These are phyloP conservation scores for Ricinus communis DNA, from an alignment of 345 rosid species.

Conservation along the genomic window DNA sequence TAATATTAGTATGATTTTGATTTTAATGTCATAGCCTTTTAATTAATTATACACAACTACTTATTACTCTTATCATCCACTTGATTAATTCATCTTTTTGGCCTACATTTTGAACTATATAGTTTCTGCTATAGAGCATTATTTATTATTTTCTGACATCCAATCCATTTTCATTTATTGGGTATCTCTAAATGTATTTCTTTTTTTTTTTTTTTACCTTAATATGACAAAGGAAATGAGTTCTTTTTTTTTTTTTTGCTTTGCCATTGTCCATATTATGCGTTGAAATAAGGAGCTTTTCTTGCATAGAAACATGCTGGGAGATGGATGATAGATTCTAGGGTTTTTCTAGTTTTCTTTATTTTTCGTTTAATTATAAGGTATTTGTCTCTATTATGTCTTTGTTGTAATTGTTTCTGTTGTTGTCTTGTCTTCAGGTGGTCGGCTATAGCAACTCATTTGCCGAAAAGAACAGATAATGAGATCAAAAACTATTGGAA, in stretches of 20 bases:
- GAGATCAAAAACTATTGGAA: slow-evolving; percentile 37
- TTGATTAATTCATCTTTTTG: neutral
- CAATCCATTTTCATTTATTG: slow-evolving; percentile 8
- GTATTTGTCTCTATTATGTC: slow-evolving; percentile 8
- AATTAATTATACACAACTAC: slow-evolving; percentile 15
- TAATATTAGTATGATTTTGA: too few relatives aligned
- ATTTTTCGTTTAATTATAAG: slow-evolving; percentile 20
- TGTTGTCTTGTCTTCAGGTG: slow-evolving; percentile 30
- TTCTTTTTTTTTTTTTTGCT: neutral
- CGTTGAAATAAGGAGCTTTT: neutral
- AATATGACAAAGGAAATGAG: neutral
- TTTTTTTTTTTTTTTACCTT: neutral
- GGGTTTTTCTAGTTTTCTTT: slow-evolving; percentile 14
- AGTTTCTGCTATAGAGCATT: neutral
- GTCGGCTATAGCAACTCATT: slow-evolving; percentile 33
- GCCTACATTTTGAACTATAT: neutral
- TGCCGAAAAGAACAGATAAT: slow-evolving; percentile 32
- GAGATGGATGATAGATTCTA: slow-evolving; percentile 15
- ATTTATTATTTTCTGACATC: slow-evolving; percentile 6
- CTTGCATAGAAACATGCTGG: slow-evolving; percentile 7
- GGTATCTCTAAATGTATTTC: neutral
- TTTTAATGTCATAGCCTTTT: neutral
- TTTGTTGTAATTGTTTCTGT: neutral
- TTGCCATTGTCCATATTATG: slow-evolving; percentile 7
- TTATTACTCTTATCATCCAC: too few relatives aligned